Percentiles rank a stretch among this genome's conserved stretches.
phyloP scores from a whole-genome alignment of 805 yeast genomes.

The Lipomyces yamanashiensis region DNA sequence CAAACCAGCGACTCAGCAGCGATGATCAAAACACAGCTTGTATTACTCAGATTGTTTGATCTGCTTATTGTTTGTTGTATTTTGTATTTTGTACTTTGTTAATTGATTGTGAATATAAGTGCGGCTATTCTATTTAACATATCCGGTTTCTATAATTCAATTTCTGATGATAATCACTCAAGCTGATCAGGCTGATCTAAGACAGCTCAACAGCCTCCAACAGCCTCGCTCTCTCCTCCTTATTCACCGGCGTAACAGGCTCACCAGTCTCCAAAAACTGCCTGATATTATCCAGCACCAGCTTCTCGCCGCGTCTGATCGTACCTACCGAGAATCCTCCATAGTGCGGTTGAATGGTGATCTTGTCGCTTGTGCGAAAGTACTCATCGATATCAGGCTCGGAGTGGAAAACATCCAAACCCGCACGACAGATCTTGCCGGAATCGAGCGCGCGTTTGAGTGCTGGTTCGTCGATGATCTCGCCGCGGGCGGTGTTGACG shows the following conservation, averaged over 20 bases:
- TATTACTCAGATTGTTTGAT: no score
- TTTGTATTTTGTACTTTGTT: no score
- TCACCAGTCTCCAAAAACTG: constrained; percentile 19
- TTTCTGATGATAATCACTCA: no score
- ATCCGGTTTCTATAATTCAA: no score
- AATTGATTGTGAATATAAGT: no score
- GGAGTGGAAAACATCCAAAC: constrained; percentile 63
- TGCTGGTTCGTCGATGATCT: constrained; percentile 60
- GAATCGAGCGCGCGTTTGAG: constrained; percentile 53
- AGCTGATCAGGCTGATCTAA: neutral
- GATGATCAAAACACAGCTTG: no score
- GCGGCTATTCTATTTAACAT: no score
- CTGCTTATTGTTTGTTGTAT: no score
- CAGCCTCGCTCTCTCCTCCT: neutral
- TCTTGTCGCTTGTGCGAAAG: constrained; percentile 52
- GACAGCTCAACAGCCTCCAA: neutral
- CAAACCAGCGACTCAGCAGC: no score
- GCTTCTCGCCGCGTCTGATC: constrained; percentile 18
- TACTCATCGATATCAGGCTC: constrained; percentile 61
- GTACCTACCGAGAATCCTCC: constrained; percentile 50
- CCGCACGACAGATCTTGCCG: constrained; percentile 59
- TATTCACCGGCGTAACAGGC: constrained; percentile 25
- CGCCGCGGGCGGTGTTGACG: constrained; percentile 66
- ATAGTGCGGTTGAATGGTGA: constrained; percentile 62
- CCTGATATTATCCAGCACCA: constrained; percentile 21